Evolutionary conservation across 176 grass and related monocot species (phyloP), one percentile per base, ranked within the genome.

Genomic region (Aegilops bicornis): DNA sequence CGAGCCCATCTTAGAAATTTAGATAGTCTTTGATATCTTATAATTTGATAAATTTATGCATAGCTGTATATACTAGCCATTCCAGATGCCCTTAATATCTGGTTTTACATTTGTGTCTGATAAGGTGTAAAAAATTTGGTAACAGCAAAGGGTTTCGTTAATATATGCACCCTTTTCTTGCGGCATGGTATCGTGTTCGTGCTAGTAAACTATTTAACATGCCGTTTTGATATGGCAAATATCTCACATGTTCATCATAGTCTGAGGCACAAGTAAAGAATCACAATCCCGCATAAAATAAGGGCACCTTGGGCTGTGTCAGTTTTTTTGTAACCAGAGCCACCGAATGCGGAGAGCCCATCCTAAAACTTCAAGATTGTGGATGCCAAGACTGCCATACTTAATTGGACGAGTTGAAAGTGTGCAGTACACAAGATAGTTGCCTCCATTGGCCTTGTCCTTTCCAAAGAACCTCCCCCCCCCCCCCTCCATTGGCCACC

Each of bases 151-250:
- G 22, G 22, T 59, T 78, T 33, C 22, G 11, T 23, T 59, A 35
- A 67, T 54, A 85, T 36, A 16, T 85, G 22, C 73, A 67, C 82
- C 6, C 64, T 77, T 67, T 54, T 31, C 22, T 85, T 20, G 19
- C 20, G 15, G 47, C 3, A 22, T 29, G 22, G 32, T 39, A 9
- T 24, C 25, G 5, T 77, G 74, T 25, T 68, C 78, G 31, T 78
- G 54, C 29, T 62, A 16, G 16, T 78, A 19, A 86, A 72, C 37
- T 23, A 39, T 78, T 47, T 45, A 29, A 27, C 19, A 65, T 52
- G 20, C 27, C 22, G 78, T 83, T 27, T 69, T 70, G 63, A 32
- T 73, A 23, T 31, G 11, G 71, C 10, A 59, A 82, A 32, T 12
- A n/a, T 69, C 24, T 48, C 15, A 50, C 56, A 36, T 73, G 45